Base-by-base conservation (phyloP, 768 basidiomycete genomes). In the Suillus variegatus region DNA sequence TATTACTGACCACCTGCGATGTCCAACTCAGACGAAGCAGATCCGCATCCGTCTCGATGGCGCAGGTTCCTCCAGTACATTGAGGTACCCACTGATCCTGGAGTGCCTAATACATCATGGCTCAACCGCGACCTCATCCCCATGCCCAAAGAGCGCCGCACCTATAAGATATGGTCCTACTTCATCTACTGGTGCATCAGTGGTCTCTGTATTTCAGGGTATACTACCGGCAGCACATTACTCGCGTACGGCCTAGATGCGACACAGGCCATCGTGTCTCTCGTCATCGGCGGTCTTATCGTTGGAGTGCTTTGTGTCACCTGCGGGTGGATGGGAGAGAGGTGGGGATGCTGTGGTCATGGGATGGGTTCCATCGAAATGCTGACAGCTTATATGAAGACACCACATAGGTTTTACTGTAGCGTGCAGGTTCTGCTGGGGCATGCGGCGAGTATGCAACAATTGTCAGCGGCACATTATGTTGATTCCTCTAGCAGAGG, bases 111-210 rank as follows among this genome's bases (percentile, higher is more conserved):
- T 20, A 55, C 54, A 35, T 6, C 32, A 55, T 70, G 69, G 69
- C 60, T 66, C 49, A 70, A 73, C 62, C 62, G 71, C 41, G 70
- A 74, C 55, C 65, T 74, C 60, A 73, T 73, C 62, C 70, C 73
- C 28, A 70, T 69, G 54, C 73, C 76, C 36, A 66, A 61, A 32
- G 63, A 76, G 36, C 61, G 70, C 55, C 68, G 76, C 54, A 76
- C 72, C 41, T 77, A 77, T 65, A 68, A 61, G 28, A 71, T 68
- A 64, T 67, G 69, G 64, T 68, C 68, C 56, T 77, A 70, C 67
- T 70, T 72, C 56, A 71, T 71, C 47, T 75, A 74, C 64, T 74
- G 73, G 73, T 67, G 72, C 32, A 69, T 68, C 62, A 60, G 64
- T 54, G 70, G 70, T 40, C 65, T 69, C 61, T 69, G 69, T 46